Conservation (phyloP, 192 early-diverging fungal species). For the Hyaloraphidium curvatum region DNA sequence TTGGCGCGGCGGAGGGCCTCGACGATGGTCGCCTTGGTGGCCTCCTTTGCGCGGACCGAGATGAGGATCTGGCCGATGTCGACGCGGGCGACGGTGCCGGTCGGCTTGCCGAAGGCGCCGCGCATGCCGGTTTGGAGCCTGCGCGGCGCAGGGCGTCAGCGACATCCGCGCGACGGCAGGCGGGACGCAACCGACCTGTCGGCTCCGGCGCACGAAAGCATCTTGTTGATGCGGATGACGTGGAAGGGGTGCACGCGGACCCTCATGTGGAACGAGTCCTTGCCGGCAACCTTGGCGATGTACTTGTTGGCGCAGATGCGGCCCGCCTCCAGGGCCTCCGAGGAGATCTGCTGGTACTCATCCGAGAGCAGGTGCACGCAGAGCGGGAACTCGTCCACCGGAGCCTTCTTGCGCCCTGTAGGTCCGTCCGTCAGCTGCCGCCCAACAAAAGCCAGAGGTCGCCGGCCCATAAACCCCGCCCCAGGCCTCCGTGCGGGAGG, state of each 20-base stretch:
- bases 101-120: conserved; percentile 96
- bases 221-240: conserved; percentile 99
- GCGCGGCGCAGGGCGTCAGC: background rate
- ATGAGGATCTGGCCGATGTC: conserved; percentile 95
- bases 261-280: conserved; percentile 99
- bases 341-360: conserved; percentile 96
- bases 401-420: conserved; percentile 96
- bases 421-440: too few species aligned
- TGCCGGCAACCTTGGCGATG: conserved; percentile 87
- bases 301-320: conserved; percentile 98
- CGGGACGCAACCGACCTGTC: conserved; percentile 40
- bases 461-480: too few species aligned
- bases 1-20: conserved; percentile 85
- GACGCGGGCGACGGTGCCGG: conserved; percentile 86
- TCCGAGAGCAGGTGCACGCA: conserved; percentile 89
- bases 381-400: conserved; percentile 94
- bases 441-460: too few species aligned
- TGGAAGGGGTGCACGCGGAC: conserved; percentile 98
- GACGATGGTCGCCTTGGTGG: conserved; percentile 78
- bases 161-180: background rate
- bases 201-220: conserved; percentile 98
- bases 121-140: conserved; percentile 98
- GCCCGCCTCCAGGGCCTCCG: conserved; percentile 94
- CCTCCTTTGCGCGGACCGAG: conserved; percentile 88
- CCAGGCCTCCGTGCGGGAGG: too few species aligned